Evolutionary conservation across 2,329 filamentous ascomycete genomes (phyloP), one percentile per base, ranked within the genome.

Genomic region (Podosphaera xanthii): DNA sequence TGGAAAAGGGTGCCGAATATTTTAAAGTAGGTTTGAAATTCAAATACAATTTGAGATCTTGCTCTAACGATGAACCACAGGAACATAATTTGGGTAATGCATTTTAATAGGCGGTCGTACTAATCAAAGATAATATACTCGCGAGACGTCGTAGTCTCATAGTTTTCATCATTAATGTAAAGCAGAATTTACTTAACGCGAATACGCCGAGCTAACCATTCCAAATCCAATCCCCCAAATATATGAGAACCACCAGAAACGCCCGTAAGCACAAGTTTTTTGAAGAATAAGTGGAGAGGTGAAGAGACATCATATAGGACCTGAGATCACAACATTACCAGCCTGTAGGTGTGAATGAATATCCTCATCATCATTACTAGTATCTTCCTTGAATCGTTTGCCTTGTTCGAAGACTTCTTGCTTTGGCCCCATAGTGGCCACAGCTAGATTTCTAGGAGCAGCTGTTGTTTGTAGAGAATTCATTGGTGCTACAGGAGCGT

Each of bases 1-100:
- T 80, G 65, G 92, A 98, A 75, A 96, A 94, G 75, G 92, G 92
- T 0, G 77, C 82, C 31, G 91, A 97, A 66, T 97, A 97, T 74
- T 78, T 97, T 70, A 95, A 94, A 81, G 89, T 69, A 64, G 56
- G 65, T 61, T 49, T 58, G 33, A 35, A 44, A 6, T 58, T 49
- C 54, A 6, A 14, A 10, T 30, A 49, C 2, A 22, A 44, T 34
- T 9, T 8, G 10, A 35, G n/a, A 46, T 7, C 3, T 44, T 14
- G n/a, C 1, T 48, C 57, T 57, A 60, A 61, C 64, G 57, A 63
- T 8, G 8, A 4, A 9, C 52, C 7, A 34, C 61, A 83, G 81
- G 81, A 84, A 69, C 81, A 84, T 66, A 78, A 82, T 65, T 73
- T 83, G 70, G 81, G 81, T 54, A 84, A 84, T 59, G 79, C 76